Evolutionary conservation across 2,329 filamentous ascomycete species (phyloP), one percentile per base, ranked within the genome.

Genomic region (Xylariaceae sp.): DNA sequence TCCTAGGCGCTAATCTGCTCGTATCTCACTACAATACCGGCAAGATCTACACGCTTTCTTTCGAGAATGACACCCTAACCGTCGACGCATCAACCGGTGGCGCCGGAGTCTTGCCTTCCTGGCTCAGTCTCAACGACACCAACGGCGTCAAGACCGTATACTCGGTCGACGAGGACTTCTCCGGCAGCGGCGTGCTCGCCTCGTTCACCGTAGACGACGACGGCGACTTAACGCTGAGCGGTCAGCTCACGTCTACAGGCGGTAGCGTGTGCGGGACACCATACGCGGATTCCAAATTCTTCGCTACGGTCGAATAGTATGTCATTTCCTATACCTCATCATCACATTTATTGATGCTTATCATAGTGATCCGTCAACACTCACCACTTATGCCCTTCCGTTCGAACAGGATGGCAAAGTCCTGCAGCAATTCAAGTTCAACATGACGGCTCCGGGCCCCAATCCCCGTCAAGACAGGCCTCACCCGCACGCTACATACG

Each of bases 401-500:
- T 66, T 77, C 10, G 62, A 64, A 7, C 54, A 62, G 4, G 64
- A 62, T 50, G 68, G 70, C 3, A 63, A 68, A 35, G 62, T 73
- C 11, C 55, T 75, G 3, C 73, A 78, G 60, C 72, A 71, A 59
- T 63, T 76, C 53, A 70, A 72, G 44, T 80, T 76, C 69, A 76
- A 74, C 62, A 74, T 79, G 72, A 61, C 72, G 2, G 64, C 67
- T 7, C 73, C 74, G 0, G 80, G 80, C 0, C 74, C 79, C 9
- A 72, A 75, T 51, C 71, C 78, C 3, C 78, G 82, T n/a, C 82
- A 85, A 68, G 78, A 83, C 58, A 76, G 75, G 4, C 75, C 82
- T 4, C 82, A 85, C 64, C 82, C 81, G 6, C 82, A 85, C 70
- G 75, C 79, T 15, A 76, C 76, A 4, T 75, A 80, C 64, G 70